Percentiles rank a stretch among this genome's conserved stretches.
These are phyloP conservation scores for Fusarium dlaminii DNA, from an alignment of 2,329 filamentous ascomycete genomes.

Conservation along the genomic window DNA sequence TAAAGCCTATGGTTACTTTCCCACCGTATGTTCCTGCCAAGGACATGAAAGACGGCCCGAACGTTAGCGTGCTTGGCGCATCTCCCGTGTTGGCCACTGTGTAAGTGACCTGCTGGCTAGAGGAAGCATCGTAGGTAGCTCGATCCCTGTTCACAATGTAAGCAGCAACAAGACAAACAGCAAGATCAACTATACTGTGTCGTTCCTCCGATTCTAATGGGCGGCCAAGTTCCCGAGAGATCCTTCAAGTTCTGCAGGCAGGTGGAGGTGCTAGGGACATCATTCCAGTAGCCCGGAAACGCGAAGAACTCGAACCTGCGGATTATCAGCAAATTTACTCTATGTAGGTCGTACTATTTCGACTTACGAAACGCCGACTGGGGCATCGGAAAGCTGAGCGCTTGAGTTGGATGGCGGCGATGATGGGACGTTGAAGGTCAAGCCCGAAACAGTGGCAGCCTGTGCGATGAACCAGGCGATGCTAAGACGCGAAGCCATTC, in stretches of 20 bases:
- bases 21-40: background rate
- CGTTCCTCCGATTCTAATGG: background rate
- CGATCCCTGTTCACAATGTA: background rate
- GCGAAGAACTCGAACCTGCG: background rate
- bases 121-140: background rate
- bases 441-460: background rate
- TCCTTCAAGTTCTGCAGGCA: background rate
- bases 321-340: accelerated
- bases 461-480: background rate
- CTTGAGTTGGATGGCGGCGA: background rate
- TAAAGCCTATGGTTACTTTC: accelerated
- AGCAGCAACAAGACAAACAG: background rate
- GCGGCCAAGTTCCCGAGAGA: background rate
- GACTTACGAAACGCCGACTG: background rate
- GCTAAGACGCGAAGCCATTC: background rate
- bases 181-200: background rate
- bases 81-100: background rate
- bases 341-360: accelerated
- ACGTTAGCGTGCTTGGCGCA: background rate
- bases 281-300: background rate
- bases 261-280: background rate
- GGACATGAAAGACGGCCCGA: background rate
- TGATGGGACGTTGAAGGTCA: background rate
- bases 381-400: background rate
- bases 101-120: background rate